A percentile compares a stretch with the other conserved stretches of the same genome.
phyloP scores from a whole-genome alignment of 371 early-diverging fungal species.

The Gilbertella persicaria region DNA sequence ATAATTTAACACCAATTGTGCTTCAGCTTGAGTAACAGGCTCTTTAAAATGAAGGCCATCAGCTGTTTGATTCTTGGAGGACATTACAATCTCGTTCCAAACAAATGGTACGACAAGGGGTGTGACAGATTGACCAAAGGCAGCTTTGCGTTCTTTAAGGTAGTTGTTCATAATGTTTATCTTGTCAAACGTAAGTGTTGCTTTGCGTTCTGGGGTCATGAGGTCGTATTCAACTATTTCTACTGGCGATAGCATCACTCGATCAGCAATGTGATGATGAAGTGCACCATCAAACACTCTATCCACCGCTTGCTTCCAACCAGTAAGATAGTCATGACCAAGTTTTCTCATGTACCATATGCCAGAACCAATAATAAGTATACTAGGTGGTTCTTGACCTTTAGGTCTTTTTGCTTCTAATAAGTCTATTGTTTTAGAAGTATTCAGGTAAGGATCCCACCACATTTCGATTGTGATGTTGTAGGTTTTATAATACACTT shows the following conservation, averaged over 20 bases:
- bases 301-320: slow-evolving; percentile 55
- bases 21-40: slow-evolving; percentile 46
- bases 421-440: slow-evolving; percentile 38
- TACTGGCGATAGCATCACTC: slow-evolving; percentile 37
- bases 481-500: slow-evolving; percentile 25
- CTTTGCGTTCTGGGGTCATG: slow-evolving; percentile 41
- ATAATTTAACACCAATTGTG: slow-evolving; percentile 65
- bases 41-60: slow-evolving; percentile 67
- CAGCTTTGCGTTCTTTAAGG: slow-evolving; percentile 23
- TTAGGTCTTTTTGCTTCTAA: slow-evolving; percentile 26
- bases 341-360: slow-evolving; percentile 59
- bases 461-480: slow-evolving; percentile 54
- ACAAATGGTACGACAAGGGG: slow-evolving; percentile 49
- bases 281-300: slow-evolving; percentile 32
- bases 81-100: slow-evolving; percentile 52
- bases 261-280: slow-evolving; percentile 33
- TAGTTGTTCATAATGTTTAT: slow-evolving; percentile 62
- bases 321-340: slow-evolving; percentile 30
- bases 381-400: slow-evolving; percentile 32
- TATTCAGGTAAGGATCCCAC: slow-evolving; percentile 71
- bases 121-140: slow-evolving; percentile 13
- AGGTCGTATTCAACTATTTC: slow-evolving; percentile 33
- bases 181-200: slow-evolving; percentile 40
- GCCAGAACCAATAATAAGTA: slow-evolving; percentile 61
- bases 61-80: slow-evolving; percentile 39